A percentile compares a stretch with the other conserved stretches of the same genome.
These are phyloP conservation scores for Saccharomyces eubayanus DNA, from an alignment of 805 yeast genomes.

Conservation along the genomic window DNA sequence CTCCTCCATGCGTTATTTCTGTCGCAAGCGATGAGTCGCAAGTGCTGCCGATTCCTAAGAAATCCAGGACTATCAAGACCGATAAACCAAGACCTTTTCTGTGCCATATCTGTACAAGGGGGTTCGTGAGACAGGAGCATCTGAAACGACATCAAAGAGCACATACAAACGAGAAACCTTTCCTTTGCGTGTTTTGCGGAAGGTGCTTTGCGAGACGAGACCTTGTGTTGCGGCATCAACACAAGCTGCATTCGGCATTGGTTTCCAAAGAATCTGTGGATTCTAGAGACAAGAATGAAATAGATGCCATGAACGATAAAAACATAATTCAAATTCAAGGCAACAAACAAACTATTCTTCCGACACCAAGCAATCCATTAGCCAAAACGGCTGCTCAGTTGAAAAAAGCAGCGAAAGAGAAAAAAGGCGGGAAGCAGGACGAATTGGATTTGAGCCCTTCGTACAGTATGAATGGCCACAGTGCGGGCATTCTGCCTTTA, in stretches of 20 bases:
- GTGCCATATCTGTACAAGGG: constrained; percentile 84
- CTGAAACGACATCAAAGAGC: constrained; percentile 88
- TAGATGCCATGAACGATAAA: constrained; percentile 16
- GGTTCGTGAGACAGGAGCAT: constrained; percentile 92
- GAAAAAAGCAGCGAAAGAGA: constrained; percentile 20
- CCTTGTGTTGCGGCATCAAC: constrained; percentile 84
- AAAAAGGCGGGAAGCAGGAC: neutral
- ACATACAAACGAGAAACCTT: constrained; percentile 94
- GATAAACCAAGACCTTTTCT: constrained; percentile 91
- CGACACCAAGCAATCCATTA: constrained; percentile 27
- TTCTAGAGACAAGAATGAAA: neutral
- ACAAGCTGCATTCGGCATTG: constrained; percentile 65
- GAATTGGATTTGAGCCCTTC: neutral
- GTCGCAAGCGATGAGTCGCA: neutral
- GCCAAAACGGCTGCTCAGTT: constrained; percentile 28
- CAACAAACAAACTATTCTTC: constrained; percentile 33
- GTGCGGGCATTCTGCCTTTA: neutral
- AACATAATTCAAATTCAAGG: constrained; percentile 34
- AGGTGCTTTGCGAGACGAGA: constrained; percentile 89
- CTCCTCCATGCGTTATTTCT: neutral
- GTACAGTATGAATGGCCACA: neutral
- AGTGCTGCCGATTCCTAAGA: constrained; percentile 70
- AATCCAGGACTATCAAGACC: constrained; percentile 72
- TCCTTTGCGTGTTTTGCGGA: constrained; percentile 93
- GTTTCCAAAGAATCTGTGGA: constrained; percentile 9